Base-by-base conservation (phyloP, 2,329 filamentous ascomycete species). In the Fusarium avenaceum region DNA sequence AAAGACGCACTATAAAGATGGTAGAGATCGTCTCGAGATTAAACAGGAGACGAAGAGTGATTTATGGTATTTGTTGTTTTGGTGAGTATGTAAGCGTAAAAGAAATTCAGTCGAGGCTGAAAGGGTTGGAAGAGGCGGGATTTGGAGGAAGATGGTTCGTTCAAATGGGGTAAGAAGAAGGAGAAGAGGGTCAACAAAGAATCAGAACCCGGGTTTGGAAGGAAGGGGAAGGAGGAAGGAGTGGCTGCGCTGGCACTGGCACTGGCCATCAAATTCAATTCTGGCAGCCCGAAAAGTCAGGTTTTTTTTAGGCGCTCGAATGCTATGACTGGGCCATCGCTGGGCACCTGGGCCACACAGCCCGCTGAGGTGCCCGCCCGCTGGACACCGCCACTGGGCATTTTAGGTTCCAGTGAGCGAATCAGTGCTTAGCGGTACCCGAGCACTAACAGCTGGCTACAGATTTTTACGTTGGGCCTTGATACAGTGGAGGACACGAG, bases 201-300 rank as follows among this genome's bases (percentile, higher is more conserved):
- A 33, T 24, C 55, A 67, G 72, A 73, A 74, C 32, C 45, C 13
- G 15, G 49, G 32, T n/a, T 43, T 26, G 26, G 26, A 30, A 70
- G 71, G 71, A 72, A 50, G 17, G 63, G 58, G 72, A 74, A 43
- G 32, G 51, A 64, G 68, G 26, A 10, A 9, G 26, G 26, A 26
- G 26, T 57, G 51, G 59, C 71, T 72, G 64, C 65, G 58, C 57
- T 65, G 63, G 69, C 71, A 66, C 64, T 59, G 48, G 40, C 33
- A 66, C 64, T 59, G 48, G 40, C 33, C 26, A 26, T 26, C 26
- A 26, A 26, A 46, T 40, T 26, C 50, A 42, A 46, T 53, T 53
- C 28, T 67, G 57, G 73, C 69, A 72, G 74, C 72, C 75, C 68
- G 72, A 76, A 76, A 76, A 76, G 72, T 76, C 74, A 74, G 73